Conservation (phyloP, 2,329 filamentous ascomycete genomes). For the Fusarium xyrophilum region DNA sequence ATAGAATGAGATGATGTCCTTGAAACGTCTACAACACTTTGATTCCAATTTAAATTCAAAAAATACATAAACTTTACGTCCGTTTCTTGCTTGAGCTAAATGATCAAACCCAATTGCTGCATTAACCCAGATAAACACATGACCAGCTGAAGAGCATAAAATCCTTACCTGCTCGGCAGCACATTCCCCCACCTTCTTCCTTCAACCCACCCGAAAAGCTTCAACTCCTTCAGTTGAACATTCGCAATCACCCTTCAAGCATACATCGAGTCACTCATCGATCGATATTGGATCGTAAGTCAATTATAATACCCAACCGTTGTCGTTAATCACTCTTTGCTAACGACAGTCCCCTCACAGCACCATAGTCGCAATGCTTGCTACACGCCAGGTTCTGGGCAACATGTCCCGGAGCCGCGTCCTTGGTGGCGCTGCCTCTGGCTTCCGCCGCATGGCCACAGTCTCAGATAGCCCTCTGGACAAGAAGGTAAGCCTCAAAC, state of each 20-base stretch:
- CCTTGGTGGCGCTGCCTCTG: slow-evolving; percentile 62
- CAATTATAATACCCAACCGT: neutral
- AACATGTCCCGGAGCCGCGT: slow-evolving; percentile 67
- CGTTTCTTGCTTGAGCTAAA: neutral
- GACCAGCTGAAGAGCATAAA: neutral
- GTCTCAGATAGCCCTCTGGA: slow-evolving; percentile 85
- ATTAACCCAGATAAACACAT: slow-evolving; percentile 3
- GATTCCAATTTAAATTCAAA: neutral
- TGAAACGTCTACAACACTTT: neutral
- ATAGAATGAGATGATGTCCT: neutral
- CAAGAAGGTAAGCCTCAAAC: slow-evolving; percentile 71
- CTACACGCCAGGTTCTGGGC: slow-evolving; percentile 74
- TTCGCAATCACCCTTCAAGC: neutral
- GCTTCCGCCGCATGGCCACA: slow-evolving; percentile 79
- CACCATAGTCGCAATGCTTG: slow-evolving; percentile 62
- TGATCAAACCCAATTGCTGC: neutral
- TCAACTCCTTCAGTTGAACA: slow-evolving; percentile 1
- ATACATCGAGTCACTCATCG: neutral
- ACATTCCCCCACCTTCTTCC: slow-evolving; percentile 2
- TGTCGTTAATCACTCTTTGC: neutral
- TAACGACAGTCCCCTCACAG: neutral
- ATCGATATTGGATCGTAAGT: neutral
- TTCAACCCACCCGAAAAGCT: slow-evolving; percentile 2
- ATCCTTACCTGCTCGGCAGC: neutral
- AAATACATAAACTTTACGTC: neutral